Evolutionary conservation across 2,329 filamentous ascomycete genomes (phyloP), one percentile per base, ranked within the genome.

Genomic region (Sarocladiaceae sp.): DNA sequence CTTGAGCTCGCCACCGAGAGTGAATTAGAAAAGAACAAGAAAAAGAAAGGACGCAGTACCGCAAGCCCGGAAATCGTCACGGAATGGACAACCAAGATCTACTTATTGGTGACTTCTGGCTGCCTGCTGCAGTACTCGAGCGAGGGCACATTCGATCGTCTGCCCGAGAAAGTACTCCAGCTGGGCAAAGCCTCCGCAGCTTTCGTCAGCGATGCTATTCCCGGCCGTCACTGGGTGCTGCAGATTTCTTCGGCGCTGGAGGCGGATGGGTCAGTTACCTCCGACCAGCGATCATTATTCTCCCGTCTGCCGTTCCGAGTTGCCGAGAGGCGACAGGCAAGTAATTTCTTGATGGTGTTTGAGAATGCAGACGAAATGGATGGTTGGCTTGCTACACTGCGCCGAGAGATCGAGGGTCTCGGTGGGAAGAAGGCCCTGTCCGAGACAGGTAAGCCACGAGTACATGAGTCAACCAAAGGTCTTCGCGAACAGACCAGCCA

Each of bases 161-260:
- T 82, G 10, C 87, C 87, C 0, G 87, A 93, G 59, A 87, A 82
- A 60, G 71, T 85, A 26, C 66, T 91, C 46, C 80, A 82, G 40
- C 67, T 93, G 3, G 78, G 79, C n/a, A 81, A 79, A 50, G 76
- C 85, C 39, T 90, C 86, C 3, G 85, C 84, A 10, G 87, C 85
- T 4, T 91, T 88, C 60, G 87, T 83, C 2, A 88, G 81, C 52
- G 87, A 93, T 58, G 70, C 85, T 12, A 88, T 91, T 45, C 84
- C 85, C 3, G 87, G 87, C 5, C 80, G 79, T 48, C 85, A 89
- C 55, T 90, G 85, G 79, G 87, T 91, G 5, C 62, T 91, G 12
- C 85, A 88, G 52, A 78, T 91, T 18, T 83, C 80, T 3, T 83
- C 86, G 27, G 67, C 72, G 7, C 78, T 80, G 46, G 80, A 82